Base-by-base conservation (phyloP, 164 flowering plant genomes). In the Liquidambar formosana region DNA sequence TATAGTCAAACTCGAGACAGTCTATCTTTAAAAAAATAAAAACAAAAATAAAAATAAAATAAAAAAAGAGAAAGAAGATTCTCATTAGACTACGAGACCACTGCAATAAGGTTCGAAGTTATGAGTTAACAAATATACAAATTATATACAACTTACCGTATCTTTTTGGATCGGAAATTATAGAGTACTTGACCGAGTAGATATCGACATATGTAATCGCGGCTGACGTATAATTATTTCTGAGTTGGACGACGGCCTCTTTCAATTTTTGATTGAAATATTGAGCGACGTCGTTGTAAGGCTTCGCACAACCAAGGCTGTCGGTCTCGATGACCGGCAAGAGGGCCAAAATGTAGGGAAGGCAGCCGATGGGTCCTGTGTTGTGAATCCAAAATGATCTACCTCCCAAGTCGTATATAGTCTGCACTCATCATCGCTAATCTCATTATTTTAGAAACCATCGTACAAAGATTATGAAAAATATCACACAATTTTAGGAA, bases 341-440 rank as follows among this genome's bases (percentile, higher is more conserved):
- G 11, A 15, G 18, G 18, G 56, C 65, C 23, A 81, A 38, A 23
- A 70, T 67, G 15, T 81, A 75, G 0, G 86, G 72, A 4, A 86
- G 73, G 68, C 89, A 84, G 11, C 89, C 88, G 15, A 80, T 51
- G 0, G 89, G 89, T 12, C 85, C 89, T 0, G 85, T 84, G 75
- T 80, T 84, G 73, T 84, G 87, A 9, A 86, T 71, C 87, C 84
- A 82, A 66, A 84, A 86, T 15, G 64, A 67, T 54, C 83, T 78
- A 0, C 51, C 89, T 54, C 88, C 88, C 18, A 28, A 58, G 0
- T 47, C 6, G 63, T 81, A 76, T 26, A 85, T 13, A 1, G 46
- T 41, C 88, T 82, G 74, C 63, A 33, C 6, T 2, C 2, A 58
- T 46, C 25, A 14, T 41, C 56, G 52, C 33, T 10, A 25, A 27